Evolutionary conservation across 176 grass and related monocot genomes (phyloP).

Genomic region (Melocanna baccifera): DNA sequence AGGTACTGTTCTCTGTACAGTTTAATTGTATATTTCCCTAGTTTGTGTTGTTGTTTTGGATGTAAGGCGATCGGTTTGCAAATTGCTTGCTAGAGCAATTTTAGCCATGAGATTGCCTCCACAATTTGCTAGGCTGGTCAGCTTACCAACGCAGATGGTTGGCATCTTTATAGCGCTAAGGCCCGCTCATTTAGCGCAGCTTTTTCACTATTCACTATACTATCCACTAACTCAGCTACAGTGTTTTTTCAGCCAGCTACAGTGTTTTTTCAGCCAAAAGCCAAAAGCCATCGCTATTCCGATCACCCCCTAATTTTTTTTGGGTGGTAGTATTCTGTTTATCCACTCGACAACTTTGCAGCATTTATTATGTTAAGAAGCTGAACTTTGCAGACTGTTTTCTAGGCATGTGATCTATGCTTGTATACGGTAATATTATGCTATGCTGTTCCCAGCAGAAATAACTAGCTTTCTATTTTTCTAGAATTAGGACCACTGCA

Average conservation of each 20-base stretch:
- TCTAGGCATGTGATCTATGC: not conserved
- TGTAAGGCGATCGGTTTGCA: not conserved
- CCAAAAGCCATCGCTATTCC: too few species aligned
- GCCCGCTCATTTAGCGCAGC: too few species aligned
- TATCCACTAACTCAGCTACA: too few species aligned
- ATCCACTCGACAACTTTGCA: not conserved
- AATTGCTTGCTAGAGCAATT: not conserved
- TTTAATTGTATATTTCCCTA: not conserved
- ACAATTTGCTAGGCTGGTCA: not conserved
- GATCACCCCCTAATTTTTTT: conserved; percentile 12
- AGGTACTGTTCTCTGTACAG: conserved; percentile 40
- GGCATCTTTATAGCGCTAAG: not conserved
- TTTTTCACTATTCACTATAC: too few species aligned
- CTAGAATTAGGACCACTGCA: conserved; percentile 19
- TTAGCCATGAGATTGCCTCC: not conserved
- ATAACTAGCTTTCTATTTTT: conserved; percentile 9
- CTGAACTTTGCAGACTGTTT: conserved; percentile 3
- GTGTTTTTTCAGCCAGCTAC: too few species aligned
- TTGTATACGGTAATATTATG: not conserved
- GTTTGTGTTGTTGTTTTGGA: not conserved
- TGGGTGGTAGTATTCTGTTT: not conserved
- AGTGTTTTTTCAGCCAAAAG: too few species aligned
- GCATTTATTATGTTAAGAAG: conserved; percentile 8
- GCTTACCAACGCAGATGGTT: not conserved
- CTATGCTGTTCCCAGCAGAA: not conserved